These are phyloP conservation scores for Verticillium tricorpus DNA, from an alignment of 2,329 filamentous ascomycete genomes.

Conservation along the genomic window DNA sequence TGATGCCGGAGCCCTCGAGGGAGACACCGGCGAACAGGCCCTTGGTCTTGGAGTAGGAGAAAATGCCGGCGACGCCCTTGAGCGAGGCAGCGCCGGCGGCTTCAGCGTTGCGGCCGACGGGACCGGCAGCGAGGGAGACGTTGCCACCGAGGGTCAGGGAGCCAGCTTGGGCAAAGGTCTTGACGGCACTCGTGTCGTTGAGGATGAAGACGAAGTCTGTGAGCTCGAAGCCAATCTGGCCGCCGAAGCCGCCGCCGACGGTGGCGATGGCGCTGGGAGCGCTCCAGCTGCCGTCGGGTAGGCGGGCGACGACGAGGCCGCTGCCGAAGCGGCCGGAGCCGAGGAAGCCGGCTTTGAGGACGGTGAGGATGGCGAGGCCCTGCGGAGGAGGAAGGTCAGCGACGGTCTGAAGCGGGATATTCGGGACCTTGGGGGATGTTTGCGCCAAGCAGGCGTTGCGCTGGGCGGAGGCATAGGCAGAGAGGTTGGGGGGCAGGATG, in stretches of 20 bases:
- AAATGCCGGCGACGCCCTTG: conserved; percentile 84
- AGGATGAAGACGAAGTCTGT: conserved; percentile 98
- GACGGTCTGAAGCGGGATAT: background rate
- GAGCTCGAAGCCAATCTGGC: conserved; percentile 82
- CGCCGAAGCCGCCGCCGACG: conserved; percentile 76
- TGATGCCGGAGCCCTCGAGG: conserved; percentile 85
- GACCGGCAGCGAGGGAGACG: conserved; percentile 90
- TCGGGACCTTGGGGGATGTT: background rate
- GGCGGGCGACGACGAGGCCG: conserved; percentile 74
- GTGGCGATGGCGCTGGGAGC: conserved; percentile 78
- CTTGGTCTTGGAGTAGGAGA: conserved; percentile 97
- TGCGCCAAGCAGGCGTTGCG: background rate
- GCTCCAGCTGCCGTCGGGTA: conserved; percentile 74
- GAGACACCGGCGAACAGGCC: conserved; percentile 94
- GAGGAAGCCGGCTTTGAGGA: conserved; percentile 83
- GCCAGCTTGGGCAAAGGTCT: conserved; percentile 88
- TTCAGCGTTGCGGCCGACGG: conserved; percentile 90
- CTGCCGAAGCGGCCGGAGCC: conserved; percentile 78
- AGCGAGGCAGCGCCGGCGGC: conserved; percentile 90
- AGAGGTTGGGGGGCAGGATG: conserved; percentile 2
- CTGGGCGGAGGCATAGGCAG: conserved; percentile 4
- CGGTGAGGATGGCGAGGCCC: conserved; percentile 80
- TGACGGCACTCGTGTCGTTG: conserved; percentile 84
- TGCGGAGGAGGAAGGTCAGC: conserved; percentile 19
- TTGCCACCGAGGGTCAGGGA: conserved; percentile 93